These are phyloP conservation scores for Coprinellus aureogranulatus DNA, from an alignment of 768 basidiomycete species.

Conservation along the genomic window DNA sequence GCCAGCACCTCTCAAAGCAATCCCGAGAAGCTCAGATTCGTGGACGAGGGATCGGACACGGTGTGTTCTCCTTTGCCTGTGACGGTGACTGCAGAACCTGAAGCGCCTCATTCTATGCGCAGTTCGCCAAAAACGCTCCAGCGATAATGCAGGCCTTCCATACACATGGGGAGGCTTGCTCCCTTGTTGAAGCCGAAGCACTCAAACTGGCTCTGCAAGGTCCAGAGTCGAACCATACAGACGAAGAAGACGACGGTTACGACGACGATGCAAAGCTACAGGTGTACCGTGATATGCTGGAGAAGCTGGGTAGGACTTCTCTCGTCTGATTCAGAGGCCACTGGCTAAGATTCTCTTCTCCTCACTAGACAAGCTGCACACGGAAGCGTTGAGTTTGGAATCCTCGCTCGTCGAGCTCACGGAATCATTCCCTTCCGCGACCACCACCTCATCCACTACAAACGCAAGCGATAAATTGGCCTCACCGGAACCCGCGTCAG, in stretches of 20 bases:
- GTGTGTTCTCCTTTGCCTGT: constrained; percentile 13
- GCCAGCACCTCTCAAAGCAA: constrained; percentile 29
- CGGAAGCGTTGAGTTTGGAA: constrained; percentile 25
- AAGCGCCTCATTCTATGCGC: too few species aligned
- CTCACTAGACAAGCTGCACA: constrained; percentile 23
- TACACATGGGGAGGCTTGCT: constrained; percentile 44
- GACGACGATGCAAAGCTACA: constrained; percentile 41
- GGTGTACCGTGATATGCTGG: constrained; percentile 41
- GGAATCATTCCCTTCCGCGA: background rate
- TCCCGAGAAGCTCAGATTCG: constrained; percentile 12
- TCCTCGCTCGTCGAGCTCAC: constrained; percentile 23
- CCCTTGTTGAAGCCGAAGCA: constrained; percentile 40
- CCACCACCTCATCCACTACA: background rate
- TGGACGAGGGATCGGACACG: constrained; percentile 37
- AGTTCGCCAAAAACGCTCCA: constrained; percentile 48
- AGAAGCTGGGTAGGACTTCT: constrained; percentile 34
- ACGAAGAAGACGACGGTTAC: constrained; percentile 8
- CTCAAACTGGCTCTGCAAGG: constrained; percentile 37
- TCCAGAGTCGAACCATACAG: background rate
- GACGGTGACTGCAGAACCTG: too few species aligned
- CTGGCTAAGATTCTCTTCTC: background rate
- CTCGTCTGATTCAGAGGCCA: background rate
- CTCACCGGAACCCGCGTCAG: background rate
- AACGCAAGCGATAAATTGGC: background rate
- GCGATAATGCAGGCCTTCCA: constrained; percentile 48